Evolutionary conservation across 2,329 filamentous ascomycete genomes (phyloP).

Genomic region (Aureobasidium pullulans): DNA sequence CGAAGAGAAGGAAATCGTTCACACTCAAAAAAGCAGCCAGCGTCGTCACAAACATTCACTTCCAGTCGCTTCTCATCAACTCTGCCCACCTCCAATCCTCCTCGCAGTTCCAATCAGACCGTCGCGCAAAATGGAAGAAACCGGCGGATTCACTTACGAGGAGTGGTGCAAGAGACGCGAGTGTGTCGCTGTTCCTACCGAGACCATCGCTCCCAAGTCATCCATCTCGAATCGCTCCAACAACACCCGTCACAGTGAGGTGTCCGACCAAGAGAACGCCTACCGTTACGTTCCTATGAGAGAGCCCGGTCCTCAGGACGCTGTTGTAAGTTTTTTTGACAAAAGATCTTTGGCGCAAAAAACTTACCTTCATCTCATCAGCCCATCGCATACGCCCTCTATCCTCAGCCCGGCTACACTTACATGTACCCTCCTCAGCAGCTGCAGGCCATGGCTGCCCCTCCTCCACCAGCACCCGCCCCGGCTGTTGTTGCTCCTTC

Average conservation of each 20-base stretch:
- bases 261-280: slow-evolving; percentile 6
- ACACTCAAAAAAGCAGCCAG: background rate
- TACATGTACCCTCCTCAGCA: slow-evolving; percentile 1
- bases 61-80: background rate
- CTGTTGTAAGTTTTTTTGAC: background rate
- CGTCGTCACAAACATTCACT: background rate
- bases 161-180: slow-evolving; percentile 11
- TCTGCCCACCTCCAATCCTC: background rate
- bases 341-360: background rate
- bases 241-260: background rate
- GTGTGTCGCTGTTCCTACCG: background rate
- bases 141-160: slow-evolving; percentile 6
- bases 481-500: background rate
- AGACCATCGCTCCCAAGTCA: slow-evolving; percentile 10
- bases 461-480: background rate
- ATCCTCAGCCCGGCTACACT: slow-evolving; percentile 7
- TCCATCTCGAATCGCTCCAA: background rate
- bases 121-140: slow-evolving; percentile 7
- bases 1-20: background rate
- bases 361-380: background rate
- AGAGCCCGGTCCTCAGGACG: slow-evolving; percentile 12
- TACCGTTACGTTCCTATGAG: slow-evolving; percentile 15
- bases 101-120: background rate
- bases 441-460: background rate
- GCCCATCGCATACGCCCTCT: slow-evolving; percentile 9